Base-by-base conservation (phyloP, 2,329 filamentous ascomycete genomes). In the Nothopassalora personata region DNA sequence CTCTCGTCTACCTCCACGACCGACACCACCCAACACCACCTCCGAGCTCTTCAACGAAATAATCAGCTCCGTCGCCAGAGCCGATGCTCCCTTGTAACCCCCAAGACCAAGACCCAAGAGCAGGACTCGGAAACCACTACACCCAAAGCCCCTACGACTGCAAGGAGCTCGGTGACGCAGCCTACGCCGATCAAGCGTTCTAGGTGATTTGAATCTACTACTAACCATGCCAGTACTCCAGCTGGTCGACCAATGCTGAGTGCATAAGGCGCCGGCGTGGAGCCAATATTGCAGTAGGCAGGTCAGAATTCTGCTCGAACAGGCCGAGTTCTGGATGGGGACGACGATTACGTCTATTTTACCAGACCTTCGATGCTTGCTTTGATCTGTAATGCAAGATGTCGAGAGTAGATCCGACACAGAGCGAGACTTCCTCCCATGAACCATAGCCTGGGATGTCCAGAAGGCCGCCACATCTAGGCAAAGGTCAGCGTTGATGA, bases 81-180 rank as follows among this genome's bases (percentile, higher is more conserved):
- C n/a, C 15, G 18, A 18, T 7, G 15, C 39, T 43, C 39, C 39
- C 39, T 43, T n/a, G n/a, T 15, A 43, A 7, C 39, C n/a, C n/a
- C n/a, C n/a, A n/a, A n/a, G n/a, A n/a, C n/a, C 4, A 43, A n/a
- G 15, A 43, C 15, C 7, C 39, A 13, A 2, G 39, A 15, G 39
- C 13, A 43, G 39, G 7, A 43, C 39, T 43, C 15, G 1, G 39
- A 43, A 43, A 43, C 1, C 15, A 6, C n/a, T 1, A 43, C 1
- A n/a, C 39, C 8, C n/a, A 18, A 43, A 7, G 13, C 4, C 39
- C 13, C 4, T 18, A n/a, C 13, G 7, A 7, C 39, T 13, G 39
- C n/a, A n/a, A 13, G 4, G 7, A 81, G 61, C 60, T 81, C 79
- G 15, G 79, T 79, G 9, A 79, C 69, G 19, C 73, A 73, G 8